Evolutionary conservation across 2,329 filamentous ascomycete species (phyloP).

Genomic region (Arthrobotrys iridis): DNA sequence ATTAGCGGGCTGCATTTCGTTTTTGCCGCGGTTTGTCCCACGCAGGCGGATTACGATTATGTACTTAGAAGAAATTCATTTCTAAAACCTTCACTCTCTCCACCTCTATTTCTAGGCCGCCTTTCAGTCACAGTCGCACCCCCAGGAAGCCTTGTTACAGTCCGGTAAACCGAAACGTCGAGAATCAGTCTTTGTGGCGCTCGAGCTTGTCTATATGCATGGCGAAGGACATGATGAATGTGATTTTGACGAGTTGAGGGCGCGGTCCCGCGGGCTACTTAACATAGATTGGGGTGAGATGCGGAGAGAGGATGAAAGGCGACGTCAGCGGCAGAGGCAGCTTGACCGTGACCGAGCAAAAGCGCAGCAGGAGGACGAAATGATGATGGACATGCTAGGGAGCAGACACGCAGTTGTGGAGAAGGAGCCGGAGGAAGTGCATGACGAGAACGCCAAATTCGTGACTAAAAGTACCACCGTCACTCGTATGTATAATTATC

Average conservation of each 20-base stretch:
- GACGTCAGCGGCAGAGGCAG: constrained; percentile 30
- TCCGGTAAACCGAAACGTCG: constrained; percentile 72
- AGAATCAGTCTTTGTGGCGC: constrained; percentile 67
- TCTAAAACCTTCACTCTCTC: constrained; percentile 59
- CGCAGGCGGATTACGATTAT: constrained; percentile 58
- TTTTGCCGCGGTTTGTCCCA: background rate
- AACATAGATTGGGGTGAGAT: constrained; percentile 66
- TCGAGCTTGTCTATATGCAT: constrained; percentile 34
- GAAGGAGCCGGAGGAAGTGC: constrained; percentile 57
- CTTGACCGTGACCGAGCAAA: constrained; percentile 33
- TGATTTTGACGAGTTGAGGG: constrained; percentile 86
- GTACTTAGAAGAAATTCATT: constrained; percentile 59
- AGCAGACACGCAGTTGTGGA: constrained; percentile 43
- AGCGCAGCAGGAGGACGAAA: constrained; percentile 36
- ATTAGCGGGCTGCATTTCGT: background rate
- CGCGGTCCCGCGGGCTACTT: constrained; percentile 75
- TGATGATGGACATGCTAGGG: constrained; percentile 48
- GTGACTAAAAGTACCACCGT: constrained; percentile 38
- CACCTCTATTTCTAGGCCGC: constrained; percentile 59
- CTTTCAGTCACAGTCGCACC: constrained; percentile 63
- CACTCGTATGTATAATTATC: constrained; percentile 19
- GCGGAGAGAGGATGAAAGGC: constrained; percentile 59
- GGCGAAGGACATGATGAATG: constrained; percentile 54
- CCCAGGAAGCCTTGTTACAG: constrained; percentile 81
- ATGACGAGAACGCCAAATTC: constrained; percentile 60